Percentiles rank a stretch among this genome's conserved stretches.
Evolutionary conservation across 768 basidiomycete species (phyloP).

Genomic region (Mycena metata): DNA sequence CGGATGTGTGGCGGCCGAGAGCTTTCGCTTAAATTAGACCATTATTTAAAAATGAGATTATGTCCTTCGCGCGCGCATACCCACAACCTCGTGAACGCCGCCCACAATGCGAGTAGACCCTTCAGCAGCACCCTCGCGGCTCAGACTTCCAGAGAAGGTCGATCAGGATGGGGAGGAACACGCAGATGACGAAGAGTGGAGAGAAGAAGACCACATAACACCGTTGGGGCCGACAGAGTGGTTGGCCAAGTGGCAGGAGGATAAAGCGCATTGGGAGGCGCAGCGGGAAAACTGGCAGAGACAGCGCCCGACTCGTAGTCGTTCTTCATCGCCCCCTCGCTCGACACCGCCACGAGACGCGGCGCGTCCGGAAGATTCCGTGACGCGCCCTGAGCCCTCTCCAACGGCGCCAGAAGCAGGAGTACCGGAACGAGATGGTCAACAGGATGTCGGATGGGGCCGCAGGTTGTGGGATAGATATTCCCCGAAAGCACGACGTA

Average conservation of each 20-base stretch:
- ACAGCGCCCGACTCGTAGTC: background rate
- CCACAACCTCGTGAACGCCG: background rate
- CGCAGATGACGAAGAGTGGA: background rate
- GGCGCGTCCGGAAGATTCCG: background rate
- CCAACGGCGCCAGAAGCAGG: background rate
- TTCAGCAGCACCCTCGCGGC: conserved; percentile 9
- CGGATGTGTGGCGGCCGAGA: too few relatives aligned
- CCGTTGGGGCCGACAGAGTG: conserved; percentile 23
- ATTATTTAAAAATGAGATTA: too few relatives aligned
- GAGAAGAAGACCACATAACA: conserved; percentile 27
- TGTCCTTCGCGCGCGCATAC: background rate
- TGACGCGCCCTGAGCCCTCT: background rate
- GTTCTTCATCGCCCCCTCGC: background rate
- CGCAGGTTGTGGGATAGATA: conserved; percentile 20
- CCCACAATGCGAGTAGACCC: conserved; percentile 12
- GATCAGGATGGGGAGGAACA: background rate
- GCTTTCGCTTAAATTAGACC: background rate
- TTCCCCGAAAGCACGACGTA: background rate
- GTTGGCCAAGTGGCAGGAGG: conserved; percentile 30
- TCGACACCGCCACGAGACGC: conserved; percentile 5
- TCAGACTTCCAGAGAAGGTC: background rate
- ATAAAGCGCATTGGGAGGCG: conserved; percentile 26
- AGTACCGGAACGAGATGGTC: background rate
- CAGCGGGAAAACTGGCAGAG: conserved; percentile 24
- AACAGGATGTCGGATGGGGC: conserved; percentile 12